phyloP scores from a whole-genome alignment of 805 yeast species.

The Isabelozyma pseudorhagii region DNA sequence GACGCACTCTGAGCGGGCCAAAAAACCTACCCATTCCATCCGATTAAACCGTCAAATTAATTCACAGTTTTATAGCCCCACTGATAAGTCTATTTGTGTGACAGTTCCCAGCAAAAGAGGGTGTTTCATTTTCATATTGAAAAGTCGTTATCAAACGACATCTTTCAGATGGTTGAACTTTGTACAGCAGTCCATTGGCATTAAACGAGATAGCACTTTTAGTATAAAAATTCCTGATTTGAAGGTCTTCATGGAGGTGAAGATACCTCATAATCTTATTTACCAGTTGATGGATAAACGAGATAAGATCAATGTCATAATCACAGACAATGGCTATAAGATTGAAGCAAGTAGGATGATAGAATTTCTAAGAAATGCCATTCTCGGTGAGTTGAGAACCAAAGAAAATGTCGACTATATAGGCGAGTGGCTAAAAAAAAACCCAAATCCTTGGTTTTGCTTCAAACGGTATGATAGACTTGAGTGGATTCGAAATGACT shows the following conservation, averaged over 20 bases:
- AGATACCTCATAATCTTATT: conserved; percentile 40
- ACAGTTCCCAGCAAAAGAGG: conserved; percentile 25
- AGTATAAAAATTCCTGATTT: conserved; percentile 45
- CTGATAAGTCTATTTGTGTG: conserved; percentile 69
- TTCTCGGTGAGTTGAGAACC: conserved; percentile 28
- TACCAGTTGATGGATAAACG: conserved; percentile 13
- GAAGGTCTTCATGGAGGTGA: conserved; percentile 42
- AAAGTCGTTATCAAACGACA: conserved; percentile 49
- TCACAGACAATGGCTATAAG: conserved; percentile 19
- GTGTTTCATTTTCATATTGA: conserved; percentile 47
- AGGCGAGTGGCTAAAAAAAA: conserved; percentile 19
- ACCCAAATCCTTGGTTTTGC: conserved; percentile 46
- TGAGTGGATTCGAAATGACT: conserved; percentile 44
- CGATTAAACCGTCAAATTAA: conserved; percentile 12
- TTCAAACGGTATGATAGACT: conserved; percentile 68
- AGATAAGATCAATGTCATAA: conserved; percentile 5
- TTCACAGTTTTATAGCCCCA: conserved; percentile 56
- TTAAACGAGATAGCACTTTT: conserved; percentile 20
- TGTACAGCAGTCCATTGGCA: conserved; percentile 46
- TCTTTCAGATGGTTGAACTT: conserved; percentile 66
- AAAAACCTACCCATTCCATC: conserved; percentile 19
- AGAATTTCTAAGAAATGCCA: conserved; percentile 34
- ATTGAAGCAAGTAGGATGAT: conserved; percentile 23
- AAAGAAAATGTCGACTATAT: conserved; percentile 3
- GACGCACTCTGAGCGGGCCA: conserved; percentile 20